Evolutionary conservation across 2,329 filamentous ascomycete genomes (phyloP), one percentile per base, ranked within the genome.

Genomic region (Calonectria montana): DNA sequence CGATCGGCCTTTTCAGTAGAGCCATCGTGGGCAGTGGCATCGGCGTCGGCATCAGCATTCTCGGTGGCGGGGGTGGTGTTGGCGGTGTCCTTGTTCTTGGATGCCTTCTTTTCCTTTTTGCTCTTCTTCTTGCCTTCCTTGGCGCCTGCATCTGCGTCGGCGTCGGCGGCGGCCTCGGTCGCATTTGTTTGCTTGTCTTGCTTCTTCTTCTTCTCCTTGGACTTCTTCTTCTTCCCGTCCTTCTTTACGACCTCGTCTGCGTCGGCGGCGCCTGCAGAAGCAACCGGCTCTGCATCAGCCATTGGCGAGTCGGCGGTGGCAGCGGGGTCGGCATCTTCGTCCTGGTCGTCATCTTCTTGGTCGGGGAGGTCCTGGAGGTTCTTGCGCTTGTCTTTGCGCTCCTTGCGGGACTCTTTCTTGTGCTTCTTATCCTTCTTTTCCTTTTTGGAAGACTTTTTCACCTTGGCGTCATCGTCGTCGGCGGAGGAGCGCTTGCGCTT

Each of bases 351-450:
- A 10, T 76, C 75, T 47, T 82, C 81, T 45, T 80, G 79, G 37
- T 81, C 82, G 0, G 83, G 83, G 12, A 85, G 79, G 35, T 84
- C 80, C 53, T 81, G 80, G 8, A 85, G 75, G 55, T 85, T 75
- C 76, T 83, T 83, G 65, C 82, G 81, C 77, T 84, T 84, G 31
- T 84, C 81, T 75, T 86, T 84, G 76, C 83, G 84, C 63, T 84
- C 83, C 69, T 84, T 82, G 47, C 83, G 81, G 67, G 80, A 81
- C 74, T 83, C 80, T 69, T 80, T 79, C 66, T 80, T 72, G 67
- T 75, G 66, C 71, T 84, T 82, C 55, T 82, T 81, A 29, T 82
- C 75, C 76, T 84, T 82, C 73, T 83, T 81, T 10, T 82, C 76
- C 70, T 82, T 80, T 72, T 83, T 82, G 48, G 43, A 59, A 59